Conservation (phyloP, 2,329 filamentous ascomycete species). For the Colletotrichum nymphaeae region DNA sequence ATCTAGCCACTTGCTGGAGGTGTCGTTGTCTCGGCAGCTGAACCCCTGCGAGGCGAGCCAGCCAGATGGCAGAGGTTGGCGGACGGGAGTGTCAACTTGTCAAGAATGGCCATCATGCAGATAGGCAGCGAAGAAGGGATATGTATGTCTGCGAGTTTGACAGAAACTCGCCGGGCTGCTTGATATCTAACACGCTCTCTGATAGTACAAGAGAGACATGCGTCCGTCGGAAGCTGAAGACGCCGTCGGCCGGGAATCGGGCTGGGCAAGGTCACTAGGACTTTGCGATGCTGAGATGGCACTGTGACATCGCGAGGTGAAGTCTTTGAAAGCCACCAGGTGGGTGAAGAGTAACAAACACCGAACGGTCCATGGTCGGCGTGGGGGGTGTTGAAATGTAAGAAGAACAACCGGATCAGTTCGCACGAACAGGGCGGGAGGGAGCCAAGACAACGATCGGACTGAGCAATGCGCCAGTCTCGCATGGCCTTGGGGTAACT, state of each 20-base stretch:
- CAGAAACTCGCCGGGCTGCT: neutral
- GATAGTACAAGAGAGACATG: conserved; percentile 2
- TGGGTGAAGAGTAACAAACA: neutral
- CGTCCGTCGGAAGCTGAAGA: conserved; percentile 17
- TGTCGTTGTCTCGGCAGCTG: conserved; percentile 9
- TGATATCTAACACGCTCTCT: neutral
- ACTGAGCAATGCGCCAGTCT: neutral
- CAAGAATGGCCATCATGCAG: neutral
- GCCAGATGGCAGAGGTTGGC: neutral
- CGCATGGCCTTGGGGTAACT: neutral
- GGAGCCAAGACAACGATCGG: conserved; percentile 13
- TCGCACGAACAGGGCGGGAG: neutral
- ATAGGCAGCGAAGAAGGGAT: neutral
- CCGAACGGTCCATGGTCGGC: neutral
- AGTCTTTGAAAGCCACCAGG: neutral
- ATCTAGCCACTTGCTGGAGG: neutral
- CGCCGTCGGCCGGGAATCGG: conserved; percentile 21
- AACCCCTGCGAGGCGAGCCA: neutral
- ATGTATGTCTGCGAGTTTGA: neutral
- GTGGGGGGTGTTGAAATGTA: neutral
- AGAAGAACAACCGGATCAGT: neutral
- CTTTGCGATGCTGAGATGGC: neutral
- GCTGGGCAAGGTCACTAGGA: conserved; percentile 6
- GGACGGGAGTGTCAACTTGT: neutral
- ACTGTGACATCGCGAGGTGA: neutral